phyloP scores from a whole-genome alignment of 2,329 filamentous ascomycete genomes.

The Phialophora verrucosa region DNA sequence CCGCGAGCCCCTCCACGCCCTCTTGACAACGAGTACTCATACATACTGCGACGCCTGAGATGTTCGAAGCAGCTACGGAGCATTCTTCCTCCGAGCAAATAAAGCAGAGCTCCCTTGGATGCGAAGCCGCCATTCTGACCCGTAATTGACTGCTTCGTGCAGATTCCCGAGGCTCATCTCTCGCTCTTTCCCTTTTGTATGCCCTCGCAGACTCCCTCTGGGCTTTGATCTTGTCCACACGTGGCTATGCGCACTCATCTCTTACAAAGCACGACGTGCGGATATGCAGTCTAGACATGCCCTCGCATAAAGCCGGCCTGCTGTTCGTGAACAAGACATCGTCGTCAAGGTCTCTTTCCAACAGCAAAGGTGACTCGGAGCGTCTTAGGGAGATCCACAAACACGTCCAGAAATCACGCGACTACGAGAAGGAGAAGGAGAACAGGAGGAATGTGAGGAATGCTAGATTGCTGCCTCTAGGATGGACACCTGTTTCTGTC shows the following conservation, averaged over 20 bases:
- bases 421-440: conserved; percentile 25
- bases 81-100: too few species aligned
- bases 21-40: too few species aligned
- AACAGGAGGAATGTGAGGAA: conserved; percentile 20
- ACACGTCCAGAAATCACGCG: conserved; percentile 31
- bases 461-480: conserved; percentile 21
- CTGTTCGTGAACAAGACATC: conserved; percentile 32
- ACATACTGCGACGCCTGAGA: too few species aligned
- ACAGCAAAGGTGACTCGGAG: conserved; percentile 26
- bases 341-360: conserved; percentile 30
- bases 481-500: conserved; percentile 21
- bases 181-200: background rate
- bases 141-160: too few species aligned
- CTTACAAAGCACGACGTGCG: conserved; percentile 20
- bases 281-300: conserved; percentile 24
- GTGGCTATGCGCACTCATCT: conserved; percentile 20
- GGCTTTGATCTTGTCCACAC: conserved; percentile 6
- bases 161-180: conserved; percentile 1
- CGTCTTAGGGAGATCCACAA: conserved; percentile 29
- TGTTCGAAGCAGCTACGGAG: too few species aligned
- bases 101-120: too few species aligned
- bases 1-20: too few species aligned
- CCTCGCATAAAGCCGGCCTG: conserved; percentile 21
- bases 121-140: too few species aligned
- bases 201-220: background rate